Evolutionary conservation across 352 stramenopile species (phyloP).

Genomic region (Phytophthora constricta): DNA sequence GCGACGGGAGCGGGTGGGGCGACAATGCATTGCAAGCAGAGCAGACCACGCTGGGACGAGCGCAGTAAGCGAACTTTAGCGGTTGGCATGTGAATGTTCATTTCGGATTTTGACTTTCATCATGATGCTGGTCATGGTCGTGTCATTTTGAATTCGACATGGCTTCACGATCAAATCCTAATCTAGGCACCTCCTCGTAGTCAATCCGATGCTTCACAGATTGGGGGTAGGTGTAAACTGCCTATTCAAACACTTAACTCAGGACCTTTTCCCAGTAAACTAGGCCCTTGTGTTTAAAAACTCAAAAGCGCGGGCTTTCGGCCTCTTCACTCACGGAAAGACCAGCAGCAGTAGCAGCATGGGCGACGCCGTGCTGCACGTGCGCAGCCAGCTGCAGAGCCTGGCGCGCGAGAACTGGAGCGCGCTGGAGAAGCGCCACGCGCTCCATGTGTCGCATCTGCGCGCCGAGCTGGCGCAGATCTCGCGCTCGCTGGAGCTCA

Average conservation of each 20-base stretch:
- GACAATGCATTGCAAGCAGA: slow-evolving; percentile 20
- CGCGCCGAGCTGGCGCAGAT: slow-evolving; percentile 59
- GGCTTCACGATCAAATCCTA: not conserved
- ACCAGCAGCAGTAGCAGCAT: slow-evolving; percentile 32
- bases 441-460: slow-evolving; percentile 53
- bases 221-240: no score
- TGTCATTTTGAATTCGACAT: not conserved
- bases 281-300: slow-evolving; percentile 21
- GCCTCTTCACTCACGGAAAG: slow-evolving; percentile 11
- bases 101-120: slow-evolving; percentile 33
- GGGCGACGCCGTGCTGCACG: slow-evolving; percentile 71
- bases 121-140: not conserved
- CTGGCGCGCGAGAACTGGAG: slow-evolving; percentile 62
- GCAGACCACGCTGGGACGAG: not conserved
- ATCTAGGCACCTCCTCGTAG: no score
- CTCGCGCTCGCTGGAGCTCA: slow-evolving; percentile 55
- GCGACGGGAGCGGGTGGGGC: slow-evolving; percentile 24
- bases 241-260: no score
- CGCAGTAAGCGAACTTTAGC: not conserved
- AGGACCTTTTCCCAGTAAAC: no score
- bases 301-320: slow-evolving; percentile 26
- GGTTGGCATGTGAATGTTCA: slow-evolving; percentile 34
- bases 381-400: slow-evolving; percentile 60
- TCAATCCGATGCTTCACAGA: no score
- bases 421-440: slow-evolving; percentile 53